These are phyloP conservation scores for Mucor ambiguus DNA, from an alignment of 371 early-diverging fungal genomes.

Conservation along the genomic window DNA sequence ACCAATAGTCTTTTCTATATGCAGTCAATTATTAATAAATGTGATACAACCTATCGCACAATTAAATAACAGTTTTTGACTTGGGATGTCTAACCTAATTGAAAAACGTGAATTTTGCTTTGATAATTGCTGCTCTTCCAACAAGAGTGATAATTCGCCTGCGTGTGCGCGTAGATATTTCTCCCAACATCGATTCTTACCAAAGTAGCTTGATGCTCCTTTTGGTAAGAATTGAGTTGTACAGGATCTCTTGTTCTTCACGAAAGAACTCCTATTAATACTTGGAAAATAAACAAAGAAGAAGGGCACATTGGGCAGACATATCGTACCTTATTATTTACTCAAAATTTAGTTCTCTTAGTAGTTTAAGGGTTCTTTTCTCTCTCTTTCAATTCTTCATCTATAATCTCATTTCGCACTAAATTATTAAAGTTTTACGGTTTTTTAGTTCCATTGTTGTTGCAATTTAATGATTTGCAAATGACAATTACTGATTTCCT, in stretches of 20 bases:
- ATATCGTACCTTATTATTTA: neutral
- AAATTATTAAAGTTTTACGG: neutral
- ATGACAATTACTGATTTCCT: neutral
- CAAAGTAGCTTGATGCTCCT: constrained; percentile 12
- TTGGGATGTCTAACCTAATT: constrained; percentile 3
- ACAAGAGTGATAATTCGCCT: neutral
- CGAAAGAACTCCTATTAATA: neutral
- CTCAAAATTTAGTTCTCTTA: neutral
- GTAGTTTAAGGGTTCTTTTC: neutral
- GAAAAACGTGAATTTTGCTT: neutral
- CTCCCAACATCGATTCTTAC: neutral
- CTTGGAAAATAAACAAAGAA: neutral
- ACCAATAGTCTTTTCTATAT: constrained; percentile 1
- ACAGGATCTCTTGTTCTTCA: neutral
- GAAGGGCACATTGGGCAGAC: neutral
- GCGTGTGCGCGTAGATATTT: neutral
- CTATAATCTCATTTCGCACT: neutral
- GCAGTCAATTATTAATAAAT: constrained; percentile 6
- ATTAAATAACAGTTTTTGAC: constrained; percentile 1
- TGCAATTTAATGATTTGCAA: constrained; percentile 1
- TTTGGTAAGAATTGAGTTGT: constrained; percentile 1
- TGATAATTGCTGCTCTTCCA: neutral
- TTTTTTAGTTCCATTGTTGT: constrained; percentile 2
- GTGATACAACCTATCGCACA: constrained; percentile 4
- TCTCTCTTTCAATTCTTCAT: neutral